Conservation (phyloP, 116 monocot species). For the Dioscorea cayenensis region DNA sequence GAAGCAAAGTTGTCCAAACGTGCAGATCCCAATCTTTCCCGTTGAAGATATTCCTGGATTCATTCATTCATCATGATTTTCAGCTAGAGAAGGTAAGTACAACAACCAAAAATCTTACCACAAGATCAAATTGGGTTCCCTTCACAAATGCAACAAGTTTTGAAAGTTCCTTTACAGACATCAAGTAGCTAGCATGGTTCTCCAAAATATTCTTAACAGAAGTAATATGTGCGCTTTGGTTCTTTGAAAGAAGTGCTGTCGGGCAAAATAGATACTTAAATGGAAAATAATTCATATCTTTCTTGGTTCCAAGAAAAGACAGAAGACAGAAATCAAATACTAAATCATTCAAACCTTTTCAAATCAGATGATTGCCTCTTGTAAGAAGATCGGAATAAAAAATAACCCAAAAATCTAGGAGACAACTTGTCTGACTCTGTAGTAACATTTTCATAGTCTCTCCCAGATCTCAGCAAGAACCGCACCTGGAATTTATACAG, state of each 20-base stretch:
- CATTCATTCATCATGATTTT: neutral
- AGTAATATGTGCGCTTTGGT: conserved; percentile 83
- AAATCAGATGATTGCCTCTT: conserved; percentile 72
- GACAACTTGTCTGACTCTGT: conserved; percentile 72
- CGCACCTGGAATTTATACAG: conserved; percentile 53
- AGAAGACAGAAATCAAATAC: neutral
- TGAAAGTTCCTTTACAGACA: conserved; percentile 99
- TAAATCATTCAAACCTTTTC: conserved; percentile 50
- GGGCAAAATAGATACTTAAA: conserved; percentile 3
- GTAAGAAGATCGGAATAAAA: conserved; percentile 61
- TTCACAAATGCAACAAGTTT: conserved; percentile 99
- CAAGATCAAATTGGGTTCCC: conserved; percentile 99
- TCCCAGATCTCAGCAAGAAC: conserved; percentile 93
- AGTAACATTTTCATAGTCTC: conserved; percentile 79
- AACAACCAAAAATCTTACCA: conserved; percentile 47
- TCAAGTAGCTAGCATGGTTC: conserved; percentile 90
- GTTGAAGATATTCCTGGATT: conserved; percentile 90
- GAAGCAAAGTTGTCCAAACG: conserved; percentile 95
- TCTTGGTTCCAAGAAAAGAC: neutral
- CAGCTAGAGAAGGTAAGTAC: conserved; percentile 4
- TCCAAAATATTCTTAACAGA: conserved; percentile 98
- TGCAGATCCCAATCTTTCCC: conserved; percentile 87
- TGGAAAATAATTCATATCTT: neutral
- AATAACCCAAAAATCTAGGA: conserved; percentile 92
- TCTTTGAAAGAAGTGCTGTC: conserved; percentile 86